phyloP scores from a whole-genome alignment of 176 grass and related monocot species.

The Metroxylon sagu region DNA sequence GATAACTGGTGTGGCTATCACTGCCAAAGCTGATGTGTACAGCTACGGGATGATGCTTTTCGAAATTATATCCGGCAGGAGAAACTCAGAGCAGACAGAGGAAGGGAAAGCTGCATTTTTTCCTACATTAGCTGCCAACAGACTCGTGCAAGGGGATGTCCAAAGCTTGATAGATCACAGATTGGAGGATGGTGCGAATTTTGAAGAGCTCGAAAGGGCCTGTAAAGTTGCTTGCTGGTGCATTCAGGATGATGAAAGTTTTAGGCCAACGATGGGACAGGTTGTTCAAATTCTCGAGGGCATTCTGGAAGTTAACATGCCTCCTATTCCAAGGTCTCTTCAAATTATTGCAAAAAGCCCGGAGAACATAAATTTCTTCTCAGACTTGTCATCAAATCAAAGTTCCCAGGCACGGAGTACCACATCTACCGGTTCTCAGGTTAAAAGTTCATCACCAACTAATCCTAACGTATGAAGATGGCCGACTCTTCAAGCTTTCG shows the following conservation, averaged over 20 bases:
- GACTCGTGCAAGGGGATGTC: not conserved
- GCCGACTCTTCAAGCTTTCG: too few relatives aligned
- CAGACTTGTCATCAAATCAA: not conserved
- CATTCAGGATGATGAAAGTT: slow-evolving; percentile 3
- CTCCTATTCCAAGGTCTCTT: slow-evolving; percentile 13
- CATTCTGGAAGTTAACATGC: slow-evolving; percentile 10
- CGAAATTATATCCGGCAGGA: slow-evolving; percentile 12
- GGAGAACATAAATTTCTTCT: slow-evolving; percentile 13
- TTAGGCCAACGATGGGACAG: slow-evolving; percentile 6
- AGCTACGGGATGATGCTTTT: slow-evolving; percentile 18
- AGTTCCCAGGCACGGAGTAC: too few relatives aligned
- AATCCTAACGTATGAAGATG: too few relatives aligned
- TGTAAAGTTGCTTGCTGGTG: slow-evolving; percentile 14
- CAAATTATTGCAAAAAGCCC: not conserved
- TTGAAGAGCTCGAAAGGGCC: slow-evolving; percentile 1
- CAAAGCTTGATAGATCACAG: not conserved
- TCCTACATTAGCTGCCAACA: not conserved
- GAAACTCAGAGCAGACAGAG: not conserved
- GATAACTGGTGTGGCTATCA: slow-evolving; percentile 9
- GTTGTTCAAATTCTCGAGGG: slow-evolving; percentile 14
- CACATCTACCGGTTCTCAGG: too few relatives aligned
- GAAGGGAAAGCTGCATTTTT: not conserved
- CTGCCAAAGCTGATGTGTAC: slow-evolving; percentile 15
- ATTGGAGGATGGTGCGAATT: not conserved
- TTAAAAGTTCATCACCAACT: too few relatives aligned